A percentile compares a stretch with the other conserved stretches of the same genome.
Conservation (phyloP, 352 stramenopile species). For the Phytophthora ramorum region DNA sequence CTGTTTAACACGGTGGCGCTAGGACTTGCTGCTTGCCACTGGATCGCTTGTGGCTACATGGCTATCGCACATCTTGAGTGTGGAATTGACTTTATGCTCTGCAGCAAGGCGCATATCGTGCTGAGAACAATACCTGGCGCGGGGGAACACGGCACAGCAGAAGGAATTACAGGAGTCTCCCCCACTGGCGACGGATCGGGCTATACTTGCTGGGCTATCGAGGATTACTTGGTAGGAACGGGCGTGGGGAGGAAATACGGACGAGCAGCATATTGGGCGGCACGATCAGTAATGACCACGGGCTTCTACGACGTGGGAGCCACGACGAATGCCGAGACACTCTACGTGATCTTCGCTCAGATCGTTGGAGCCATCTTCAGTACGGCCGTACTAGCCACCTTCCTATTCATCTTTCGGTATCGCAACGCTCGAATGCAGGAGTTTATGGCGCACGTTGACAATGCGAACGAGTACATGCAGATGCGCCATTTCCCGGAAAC, state of each 20-base stretch:
- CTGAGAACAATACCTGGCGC: conserved; percentile 16
- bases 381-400: conserved; percentile 72
- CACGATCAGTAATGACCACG: conserved; percentile 58
- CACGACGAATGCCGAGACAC: conserved; percentile 59
- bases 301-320: conserved; percentile 71
- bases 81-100: conserved; percentile 62
- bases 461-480: conserved; percentile 79
- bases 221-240: conserved; percentile 65
- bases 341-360: conserved; percentile 64
- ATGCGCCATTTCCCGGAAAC: conserved; percentile 64
- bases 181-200: conserved; percentile 14
- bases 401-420: conserved; percentile 76
- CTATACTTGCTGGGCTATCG: conserved; percentile 76
- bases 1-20: conserved; percentile 54
- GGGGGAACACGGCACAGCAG: conserved; percentile 13
- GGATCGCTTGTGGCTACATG: conserved; percentile 75
- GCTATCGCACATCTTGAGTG: conserved; percentile 71
- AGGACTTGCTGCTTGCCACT: conserved; percentile 60
- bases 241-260: conserved; percentile 56
- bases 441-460: conserved; percentile 77
- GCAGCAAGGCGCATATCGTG: conserved; percentile 36
- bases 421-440: conserved; percentile 61
- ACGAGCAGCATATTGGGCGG: conserved; percentile 65
- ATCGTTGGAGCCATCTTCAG: conserved; percentile 73
- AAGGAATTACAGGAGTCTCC: conserved; percentile 28